Evolutionary conservation across 495 filamentous ascomycete genomes (phyloP), one percentile per base, ranked within the genome.

Genomic region (Lophiotrema nucula): DNA sequence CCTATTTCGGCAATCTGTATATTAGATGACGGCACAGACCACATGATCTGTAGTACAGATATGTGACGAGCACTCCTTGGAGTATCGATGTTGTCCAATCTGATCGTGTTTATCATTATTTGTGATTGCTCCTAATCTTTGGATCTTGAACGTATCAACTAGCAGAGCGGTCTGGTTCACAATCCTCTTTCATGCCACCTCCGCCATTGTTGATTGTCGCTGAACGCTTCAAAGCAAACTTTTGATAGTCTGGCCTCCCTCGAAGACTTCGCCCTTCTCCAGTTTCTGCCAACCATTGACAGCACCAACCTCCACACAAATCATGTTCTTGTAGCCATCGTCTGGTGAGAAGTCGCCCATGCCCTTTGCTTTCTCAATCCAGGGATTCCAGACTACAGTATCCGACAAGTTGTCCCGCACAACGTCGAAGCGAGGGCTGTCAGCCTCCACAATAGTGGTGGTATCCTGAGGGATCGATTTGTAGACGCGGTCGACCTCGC

Each of bases 371-470:
- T 92, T 92, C 50, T 89, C 88, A 26, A 78, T 77, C 91, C 93
- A 97, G 3, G 95, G 95, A 71, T 99, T 99, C 95, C 95, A 99
- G 2, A 99, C 89, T 1, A 96, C 92, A 27, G 91, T 86, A 49
- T 97, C 89, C 50, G 75, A 74, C 52, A 99, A 75, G 65, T 86
- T 90, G 71, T 96, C 88, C 37, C 95, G 81, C 16, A 82, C 80
- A 26, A 97, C 76, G 19, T 81, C 82, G 74, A 85, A 95, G 25
- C 80, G 72, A 46, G 84, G 72, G 66, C 79, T 75, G 37, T 83
- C 84, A 47, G 77, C 80, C 49, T 86, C 78, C 1, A 76, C 60
- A 3, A 95, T 82, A 1, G 78, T 71, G 24, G 89, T 50, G 74
- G 80, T 60, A 71, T 74, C 31, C 67, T 69, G 79, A 43, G 69